Conservation (phyloP, 2,329 filamentous ascomycete species). For the Didymella glomerata region DNA sequence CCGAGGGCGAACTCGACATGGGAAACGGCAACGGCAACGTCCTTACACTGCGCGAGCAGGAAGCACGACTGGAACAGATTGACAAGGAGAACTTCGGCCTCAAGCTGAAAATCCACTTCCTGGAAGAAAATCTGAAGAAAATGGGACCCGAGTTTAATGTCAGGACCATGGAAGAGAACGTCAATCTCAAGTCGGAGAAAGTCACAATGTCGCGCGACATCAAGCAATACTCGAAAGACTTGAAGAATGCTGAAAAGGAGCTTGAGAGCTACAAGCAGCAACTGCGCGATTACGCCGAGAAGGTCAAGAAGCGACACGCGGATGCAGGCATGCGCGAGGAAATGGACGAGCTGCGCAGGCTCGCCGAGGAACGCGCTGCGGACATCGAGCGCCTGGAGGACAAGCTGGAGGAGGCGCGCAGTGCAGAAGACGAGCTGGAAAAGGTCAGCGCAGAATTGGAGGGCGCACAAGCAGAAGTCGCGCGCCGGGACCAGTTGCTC, state of each 20-base stretch:
- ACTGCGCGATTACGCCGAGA: constrained; percentile 82
- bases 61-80: constrained; percentile 91
- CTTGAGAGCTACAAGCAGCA: constrained; percentile 84
- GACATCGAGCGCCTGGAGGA: constrained; percentile 49
- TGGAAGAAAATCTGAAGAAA: constrained; percentile 89
- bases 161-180: constrained; percentile 89
- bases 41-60: constrained; percentile 90
- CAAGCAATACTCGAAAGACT: constrained; percentile 82
- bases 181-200: constrained; percentile 91
- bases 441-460: constrained; percentile 48
- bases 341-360: constrained; percentile 58
- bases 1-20: constrained; percentile 65
- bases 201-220: constrained; percentile 90
- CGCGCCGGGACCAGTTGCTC: constrained; percentile 45
- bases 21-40: constrained; percentile 89
- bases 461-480: constrained; percentile 46
- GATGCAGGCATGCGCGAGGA: constrained; percentile 74
- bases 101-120: constrained; percentile 74
- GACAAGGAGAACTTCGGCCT: constrained; percentile 83
- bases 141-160: constrained; percentile 90
- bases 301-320: constrained; percentile 76
- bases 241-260: constrained; percentile 83
- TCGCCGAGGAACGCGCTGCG: constrained; percentile 55
- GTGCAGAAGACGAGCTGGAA: constrained; percentile 47
- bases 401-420: constrained; percentile 44